These are phyloP conservation scores for Kwoniella newhampshirensis DNA, from an alignment of 768 basidiomycete species.

Conservation along the genomic window DNA sequence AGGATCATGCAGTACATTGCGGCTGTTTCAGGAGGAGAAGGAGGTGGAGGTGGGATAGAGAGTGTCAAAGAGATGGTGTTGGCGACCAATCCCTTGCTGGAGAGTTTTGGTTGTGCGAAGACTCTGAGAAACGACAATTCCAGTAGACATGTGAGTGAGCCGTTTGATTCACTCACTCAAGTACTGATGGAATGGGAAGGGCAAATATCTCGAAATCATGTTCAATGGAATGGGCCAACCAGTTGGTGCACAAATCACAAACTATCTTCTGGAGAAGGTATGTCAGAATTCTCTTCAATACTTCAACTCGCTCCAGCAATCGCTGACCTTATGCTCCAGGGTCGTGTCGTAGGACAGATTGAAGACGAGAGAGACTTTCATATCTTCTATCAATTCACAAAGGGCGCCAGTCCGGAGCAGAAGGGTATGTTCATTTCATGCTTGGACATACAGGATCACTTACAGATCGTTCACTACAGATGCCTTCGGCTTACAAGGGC, in stretches of 20 bases:
- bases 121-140: constrained; percentile 98
- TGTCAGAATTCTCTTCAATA: constrained; percentile 57
- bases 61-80: constrained; percentile 99
- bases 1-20: constrained; percentile 99
- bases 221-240: constrained; percentile 91
- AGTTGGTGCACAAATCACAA: constrained; percentile 96
- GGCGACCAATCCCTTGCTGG: constrained; percentile 93
- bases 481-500: constrained; percentile 90
- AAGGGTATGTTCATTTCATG: constrained; percentile 62
- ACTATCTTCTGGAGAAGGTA: constrained; percentile 95
- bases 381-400: constrained; percentile 99
- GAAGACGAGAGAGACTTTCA: constrained; percentile 96
- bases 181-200: constrained; percentile 57
- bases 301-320: no score
- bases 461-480: constrained; percentile 58
- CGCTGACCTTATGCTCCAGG: constrained; percentile 37
- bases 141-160: constrained; percentile 80
- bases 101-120: constrained; percentile 98
- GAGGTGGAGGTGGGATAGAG: constrained; percentile 74
- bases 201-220: constrained; percentile 99
- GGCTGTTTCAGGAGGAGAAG: constrained; percentile 73
- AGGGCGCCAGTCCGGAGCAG: constrained; percentile 83
- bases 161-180: background rate
- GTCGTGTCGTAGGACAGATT: constrained; percentile 85
- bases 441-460: background rate